Conservation (phyloP, 257 asterid genomes). For the Euphrasia confusa region DNA sequence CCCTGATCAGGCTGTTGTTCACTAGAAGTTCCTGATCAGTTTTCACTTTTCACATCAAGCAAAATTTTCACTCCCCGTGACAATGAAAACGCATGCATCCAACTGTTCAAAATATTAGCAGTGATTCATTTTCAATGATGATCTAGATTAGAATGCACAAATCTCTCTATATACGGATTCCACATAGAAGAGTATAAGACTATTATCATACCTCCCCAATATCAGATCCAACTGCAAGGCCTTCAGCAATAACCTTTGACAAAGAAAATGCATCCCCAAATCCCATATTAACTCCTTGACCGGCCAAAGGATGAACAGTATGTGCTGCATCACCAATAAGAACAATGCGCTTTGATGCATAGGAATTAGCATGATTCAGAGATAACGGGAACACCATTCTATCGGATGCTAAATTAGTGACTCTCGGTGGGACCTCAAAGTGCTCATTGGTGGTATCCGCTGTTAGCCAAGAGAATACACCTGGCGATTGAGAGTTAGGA, state of each 20-base stretch:
- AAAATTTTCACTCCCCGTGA: too few species aligned
- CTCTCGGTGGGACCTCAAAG: constrained; percentile 78
- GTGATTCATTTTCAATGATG: too few species aligned
- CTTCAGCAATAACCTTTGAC: constrained; percentile 70
- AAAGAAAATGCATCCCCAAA: constrained; percentile 79
- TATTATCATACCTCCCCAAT: constrained; percentile 73
- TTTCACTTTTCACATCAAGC: too few species aligned
- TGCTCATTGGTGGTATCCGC: constrained; percentile 29
- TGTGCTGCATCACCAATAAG: constrained; percentile 97
- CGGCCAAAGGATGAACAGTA: constrained; percentile 97
- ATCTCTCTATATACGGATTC: too few species aligned
- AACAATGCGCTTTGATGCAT: constrained; percentile 55
- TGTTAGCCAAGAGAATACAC: constrained; percentile 54
- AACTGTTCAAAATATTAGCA: too few species aligned
- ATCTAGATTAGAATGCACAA: too few species aligned
- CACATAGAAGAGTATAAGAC: neutral
- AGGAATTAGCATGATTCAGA: constrained; percentile 68
- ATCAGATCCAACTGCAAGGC: constrained; percentile 85
- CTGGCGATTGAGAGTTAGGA: constrained; percentile 48
- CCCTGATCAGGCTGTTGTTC: too few species aligned
- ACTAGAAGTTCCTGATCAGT: too few species aligned
- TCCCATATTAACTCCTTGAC: constrained; percentile 33
- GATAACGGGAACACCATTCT: constrained; percentile 92
- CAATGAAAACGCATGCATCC: too few species aligned
- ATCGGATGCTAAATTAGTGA: constrained; percentile 55